Base-by-base conservation (phyloP, 2,329 filamentous ascomycete species). In the Massarina eburnea region DNA sequence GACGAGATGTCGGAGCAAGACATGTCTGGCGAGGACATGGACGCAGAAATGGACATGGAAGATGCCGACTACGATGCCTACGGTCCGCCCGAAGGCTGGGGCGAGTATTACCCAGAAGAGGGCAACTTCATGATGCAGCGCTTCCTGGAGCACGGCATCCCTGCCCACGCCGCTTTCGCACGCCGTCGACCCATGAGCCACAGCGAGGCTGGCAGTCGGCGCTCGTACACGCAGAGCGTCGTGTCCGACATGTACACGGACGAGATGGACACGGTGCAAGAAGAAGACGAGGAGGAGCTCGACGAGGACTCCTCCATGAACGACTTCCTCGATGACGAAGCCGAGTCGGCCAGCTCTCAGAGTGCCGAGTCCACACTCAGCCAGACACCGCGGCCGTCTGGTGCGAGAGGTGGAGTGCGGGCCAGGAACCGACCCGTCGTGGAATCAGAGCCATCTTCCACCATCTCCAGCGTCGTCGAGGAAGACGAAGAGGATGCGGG, bases 31-130 rank as follows among this genome's bases (percentile, higher is more conserved):
- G 71, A 72, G 48, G 66, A 76, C 56, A 61, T 73, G 52, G 73
- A 78, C 33, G 58, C 57, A 22, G 66, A 69, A 49, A 47, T 76
- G 65, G 66, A 73, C 59, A 51, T 76, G 69, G 64, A 73, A 54
- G 62, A 69, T 49, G 45, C 48, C 14, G 66, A 64, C 39, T 70
- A 55, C 20, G 68, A 68, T 21, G 58, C 45, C 30, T 68, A 66
- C 42, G 66, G 59, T 30, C 54, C 54, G 15, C 53, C 62, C 43
- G 59, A 62, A 6, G 61, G 61, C 34, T 67, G 61, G 63, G 55
- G 56, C 22, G 62, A 66, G 24, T 61, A 67, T 40, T 51, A 57
- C 8, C 55, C 55, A 8, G 63, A 68, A 14, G 62, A 66, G 24
- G 43, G 46, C 37, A 61, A 59, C 2, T 66, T 66, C 54, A 61